These are phyloP conservation scores for Grosmannia penicillata DNA, from an alignment of 2,329 filamentous ascomycete genomes.

Conservation along the genomic window DNA sequence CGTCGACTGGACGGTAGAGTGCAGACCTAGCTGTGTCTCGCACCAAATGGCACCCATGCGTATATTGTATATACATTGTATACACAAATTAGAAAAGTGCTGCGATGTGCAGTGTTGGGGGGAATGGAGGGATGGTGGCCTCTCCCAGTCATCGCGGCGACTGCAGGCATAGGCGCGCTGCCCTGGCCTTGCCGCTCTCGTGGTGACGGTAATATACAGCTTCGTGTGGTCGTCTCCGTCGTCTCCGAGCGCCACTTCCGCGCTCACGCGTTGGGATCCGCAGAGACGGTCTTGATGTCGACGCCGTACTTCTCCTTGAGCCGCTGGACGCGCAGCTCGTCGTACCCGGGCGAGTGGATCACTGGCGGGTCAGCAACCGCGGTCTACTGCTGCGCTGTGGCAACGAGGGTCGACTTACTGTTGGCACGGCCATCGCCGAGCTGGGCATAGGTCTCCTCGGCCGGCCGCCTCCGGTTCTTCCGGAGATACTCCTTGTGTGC, in stretches of 20 bases:
- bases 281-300: slow-evolving; percentile 56
- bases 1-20: neutral
- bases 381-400: no score
- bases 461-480: slow-evolving; percentile 57
- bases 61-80: no score
- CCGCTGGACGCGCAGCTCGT: slow-evolving; percentile 66
- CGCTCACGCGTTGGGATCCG: slow-evolving; percentile 21
- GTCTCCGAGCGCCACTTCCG: no score
- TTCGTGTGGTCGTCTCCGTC: neutral
- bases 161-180: neutral
- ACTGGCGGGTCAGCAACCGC: slow-evolving; percentile 32
- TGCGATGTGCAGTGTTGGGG: neutral
- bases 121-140: neutral
- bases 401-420: neutral
- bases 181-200: neutral
- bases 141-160: neutral
- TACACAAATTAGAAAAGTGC: slow-evolving; percentile 1
- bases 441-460: slow-evolving; percentile 66
- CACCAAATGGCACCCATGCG: slow-evolving; percentile 2
- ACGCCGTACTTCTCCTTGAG: slow-evolving; percentile 80
- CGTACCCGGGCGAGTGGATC: slow-evolving; percentile 67
- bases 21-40: neutral
- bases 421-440: slow-evolving; percentile 77
- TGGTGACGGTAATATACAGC: slow-evolving; percentile 1
- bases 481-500: slow-evolving; percentile 61